Evolutionary conservation across 768 basidiomycete genomes (phyloP), one percentile per base, ranked within the genome.

Genomic region (Lactarius vividus): DNA sequence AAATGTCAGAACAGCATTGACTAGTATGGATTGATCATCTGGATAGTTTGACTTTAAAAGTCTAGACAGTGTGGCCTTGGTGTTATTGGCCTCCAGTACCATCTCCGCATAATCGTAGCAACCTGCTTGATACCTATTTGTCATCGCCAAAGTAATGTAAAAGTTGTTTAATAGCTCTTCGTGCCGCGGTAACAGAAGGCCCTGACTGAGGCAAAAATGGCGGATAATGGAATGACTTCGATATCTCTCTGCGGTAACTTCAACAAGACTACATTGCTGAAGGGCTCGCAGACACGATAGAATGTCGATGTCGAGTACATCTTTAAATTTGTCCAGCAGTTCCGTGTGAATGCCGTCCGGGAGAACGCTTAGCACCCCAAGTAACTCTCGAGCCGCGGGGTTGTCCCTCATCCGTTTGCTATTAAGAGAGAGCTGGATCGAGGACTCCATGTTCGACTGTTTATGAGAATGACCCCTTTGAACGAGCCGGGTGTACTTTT

Each of bases 361-460:
- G 3, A 64, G 37, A 16, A 35, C 37, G 20, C 46, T 59, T 13
- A 64, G 49, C 46, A 59, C 49, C 23, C 57, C 57, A 26, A 64
- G 57, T 18, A 64, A 26, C 20, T 39, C 33, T 31, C 26, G 39
- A 5, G 63, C 63, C 13, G 46, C 52, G 9, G 63, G 63, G 16
- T 59, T 33, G 5, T 18, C 35, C 23, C 18, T 49, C 63, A 64
- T 59, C 2, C 57, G 44, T 13, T 15, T 10, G 42, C 57, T 64
- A 15, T 49, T 37, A 8, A 61, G 40, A n/a, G 62, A 63, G 11
- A 63, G 62, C 53, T 56, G 53, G 37, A 63, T 63, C 6, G 62
- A 63, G 6, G 23, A 26, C 37, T 63, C 62, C 23, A 63, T 54
- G 46, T 26, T 55, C 4, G 54, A 55, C 26, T 31, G 62, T 33